A percentile compares a stretch with the other conserved stretches of the same genome.
Conservation (phyloP, 176 grass and related monocot species). For the Aegilops tauschii region DNA sequence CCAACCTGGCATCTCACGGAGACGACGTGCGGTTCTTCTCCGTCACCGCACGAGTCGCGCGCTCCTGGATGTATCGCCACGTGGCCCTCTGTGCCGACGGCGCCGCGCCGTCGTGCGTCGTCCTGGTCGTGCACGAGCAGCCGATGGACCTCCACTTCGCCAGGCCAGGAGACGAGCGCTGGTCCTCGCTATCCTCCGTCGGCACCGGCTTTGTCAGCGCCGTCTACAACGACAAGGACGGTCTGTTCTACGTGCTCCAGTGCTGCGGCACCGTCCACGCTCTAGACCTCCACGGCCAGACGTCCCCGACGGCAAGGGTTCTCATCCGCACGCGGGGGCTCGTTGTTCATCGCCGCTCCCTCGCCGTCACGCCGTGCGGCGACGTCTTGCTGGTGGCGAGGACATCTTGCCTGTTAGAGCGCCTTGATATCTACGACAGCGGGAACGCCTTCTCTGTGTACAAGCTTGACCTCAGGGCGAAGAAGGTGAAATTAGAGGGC, state of each 20-base stretch:
- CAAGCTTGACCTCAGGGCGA: not conserved
- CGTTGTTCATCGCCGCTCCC: not conserved
- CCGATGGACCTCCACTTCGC: not conserved
- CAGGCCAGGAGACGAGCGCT: slow-evolving; percentile 4
- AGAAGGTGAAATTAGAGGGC: not conserved
- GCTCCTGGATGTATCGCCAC: not conserved
- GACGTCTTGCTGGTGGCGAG: not conserved
- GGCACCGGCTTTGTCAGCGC: not conserved
- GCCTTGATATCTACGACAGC: not conserved
- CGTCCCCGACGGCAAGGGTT: not conserved
- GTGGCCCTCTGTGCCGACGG: not conserved
- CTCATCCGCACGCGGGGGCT: not conserved
- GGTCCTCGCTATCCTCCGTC: not conserved
- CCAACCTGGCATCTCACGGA: not conserved
- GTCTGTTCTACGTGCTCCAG: not conserved
- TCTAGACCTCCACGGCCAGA: not conserved
- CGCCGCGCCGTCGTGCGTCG: not conserved
- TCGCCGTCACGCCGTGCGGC: not conserved
- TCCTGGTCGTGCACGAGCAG: not conserved
- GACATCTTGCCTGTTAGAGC: not conserved
- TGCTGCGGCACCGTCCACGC: not conserved
- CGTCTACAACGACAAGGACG: not conserved
- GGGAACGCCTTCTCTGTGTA: not conserved
- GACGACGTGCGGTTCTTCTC: not conserved
- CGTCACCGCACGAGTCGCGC: not conserved